Evolutionary conservation across 768 basidiomycete genomes (phyloP).

Genomic region (Boletus subcaerulescens): DNA sequence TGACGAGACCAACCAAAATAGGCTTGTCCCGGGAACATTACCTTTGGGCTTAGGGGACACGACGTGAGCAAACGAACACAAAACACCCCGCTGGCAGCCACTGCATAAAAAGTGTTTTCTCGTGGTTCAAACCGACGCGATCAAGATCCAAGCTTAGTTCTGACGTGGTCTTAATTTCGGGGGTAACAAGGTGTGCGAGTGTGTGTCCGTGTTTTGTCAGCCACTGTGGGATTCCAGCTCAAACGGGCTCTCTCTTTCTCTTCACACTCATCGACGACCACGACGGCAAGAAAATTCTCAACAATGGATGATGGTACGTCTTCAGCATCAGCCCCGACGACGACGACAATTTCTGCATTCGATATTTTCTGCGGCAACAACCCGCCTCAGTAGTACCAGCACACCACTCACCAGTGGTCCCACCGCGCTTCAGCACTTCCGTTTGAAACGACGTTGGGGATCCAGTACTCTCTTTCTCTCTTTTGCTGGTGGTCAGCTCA

Average conservation of each 20-base stretch:
- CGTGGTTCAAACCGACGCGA: no score
- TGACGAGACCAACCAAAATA: no score
- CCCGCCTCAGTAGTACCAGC: constrained; percentile 33
- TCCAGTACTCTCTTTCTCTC: constrained; percentile 16
- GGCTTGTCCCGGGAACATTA: no score
- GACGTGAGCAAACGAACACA: no score
- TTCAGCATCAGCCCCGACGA: constrained; percentile 72
- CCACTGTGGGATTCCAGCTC: background rate
- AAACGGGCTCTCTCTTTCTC: background rate
- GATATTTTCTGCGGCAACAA: constrained; percentile 39
- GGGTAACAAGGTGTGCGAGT: constrained; percentile 1
- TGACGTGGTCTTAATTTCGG: no score
- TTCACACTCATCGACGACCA: constrained; percentile 5
- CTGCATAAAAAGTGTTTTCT: no score
- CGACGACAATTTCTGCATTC: constrained; percentile 51
- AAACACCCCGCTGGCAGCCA: no score
- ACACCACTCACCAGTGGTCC: constrained; percentile 26
- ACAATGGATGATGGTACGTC: constrained; percentile 75
- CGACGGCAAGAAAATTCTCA: constrained; percentile 31
- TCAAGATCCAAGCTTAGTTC: no score
- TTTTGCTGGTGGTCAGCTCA: constrained; percentile 31
- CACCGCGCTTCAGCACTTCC: constrained; percentile 30
- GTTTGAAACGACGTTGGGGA: constrained; percentile 28
- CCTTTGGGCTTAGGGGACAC: no score
- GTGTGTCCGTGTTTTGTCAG: constrained; percentile 23